Base-by-base conservation (phyloP, 768 basidiomycete genomes). In the Phaffia tasmanica region DNA sequence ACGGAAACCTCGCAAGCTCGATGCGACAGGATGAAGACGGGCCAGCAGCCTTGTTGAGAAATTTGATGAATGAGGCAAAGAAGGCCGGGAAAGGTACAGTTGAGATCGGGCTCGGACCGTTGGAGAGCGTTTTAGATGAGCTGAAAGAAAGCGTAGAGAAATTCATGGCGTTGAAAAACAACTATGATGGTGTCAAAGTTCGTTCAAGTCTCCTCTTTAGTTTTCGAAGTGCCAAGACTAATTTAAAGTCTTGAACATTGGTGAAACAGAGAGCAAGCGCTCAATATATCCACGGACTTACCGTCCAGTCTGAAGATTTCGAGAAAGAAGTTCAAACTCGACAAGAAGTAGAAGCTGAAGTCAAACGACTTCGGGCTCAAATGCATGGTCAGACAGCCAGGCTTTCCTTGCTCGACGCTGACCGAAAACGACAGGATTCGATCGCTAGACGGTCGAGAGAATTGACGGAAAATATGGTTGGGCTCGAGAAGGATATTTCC, bases 241-340 rank as follows among this genome's bases (percentile, higher is more conserved):
- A 19, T 29, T 65, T 55, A 35, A 3, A 19, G 14, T 25, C 25
- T 47, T 19, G 16, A 7, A 56, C 25, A 18, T 47, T 21, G 27
- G 27, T 48, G 53, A 53, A 65, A 56, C 74, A 99, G 94, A 81
- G 94, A 59, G 85, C 88, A 57, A 95, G 90, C 74, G 87, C 88
- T 70, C 88, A 90, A 70, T 93, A 88, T 69, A 88, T 92, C 64
- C 87, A 92, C 69, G 95, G 95, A 51, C 79, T 99, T 51, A 86
- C 85, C 0, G 91, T 93, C 29, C 92, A 94, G 1, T 88, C 92
- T 71, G 86, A 86, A 53, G 95, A 98, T 74, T 97, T 94, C 74
- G 93, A 97, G 73, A 84, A 84, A 61, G 95, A 98, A 76, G 81
- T 92, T 47, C 85, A 87, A 65, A 84, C 86, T 25, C 83, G 94